Percentiles rank a stretch among this genome's conserved stretches.
These are phyloP conservation scores for Cladosporium phlei DNA, from an alignment of 2,329 filamentous ascomycete genomes.

Conservation along the genomic window DNA sequence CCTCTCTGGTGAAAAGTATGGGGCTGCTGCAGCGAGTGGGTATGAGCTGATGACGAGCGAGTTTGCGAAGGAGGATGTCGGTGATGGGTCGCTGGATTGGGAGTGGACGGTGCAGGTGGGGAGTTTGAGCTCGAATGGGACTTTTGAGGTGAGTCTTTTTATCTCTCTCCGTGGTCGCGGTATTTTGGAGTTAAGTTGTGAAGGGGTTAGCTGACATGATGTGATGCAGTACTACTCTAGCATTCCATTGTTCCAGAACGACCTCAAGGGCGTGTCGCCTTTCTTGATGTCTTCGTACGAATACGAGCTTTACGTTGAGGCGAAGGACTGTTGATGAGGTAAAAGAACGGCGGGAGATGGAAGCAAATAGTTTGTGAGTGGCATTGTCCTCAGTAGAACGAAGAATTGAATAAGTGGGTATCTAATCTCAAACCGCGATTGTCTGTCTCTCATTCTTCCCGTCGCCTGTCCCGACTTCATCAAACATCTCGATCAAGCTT, in stretches of 20 bases:
- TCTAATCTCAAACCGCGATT: too few species aligned
- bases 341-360: too few species aligned
- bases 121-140: conserved; percentile 45
- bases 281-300: conserved; percentile 23
- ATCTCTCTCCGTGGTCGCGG: too few species aligned
- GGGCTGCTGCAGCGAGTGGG: conserved; percentile 34
- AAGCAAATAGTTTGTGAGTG: too few species aligned
- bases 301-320: conserved; percentile 17
- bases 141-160: conserved; percentile 42
- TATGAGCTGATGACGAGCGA: conserved; percentile 41
- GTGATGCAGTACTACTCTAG: conserved; percentile 21
- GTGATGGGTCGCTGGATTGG: conserved; percentile 45
- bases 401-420: too few species aligned
- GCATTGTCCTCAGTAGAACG: too few species aligned
- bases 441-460: too few species aligned
- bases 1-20: conserved; percentile 18
- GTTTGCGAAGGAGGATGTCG: conserved; percentile 44
- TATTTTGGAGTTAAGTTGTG: too few species aligned
- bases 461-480: not conserved
- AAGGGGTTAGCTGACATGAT: too few species aligned
- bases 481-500: not conserved
- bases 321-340: too few species aligned
- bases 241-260: conserved; percentile 22
- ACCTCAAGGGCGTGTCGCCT: conserved; percentile 22
- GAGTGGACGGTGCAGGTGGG: conserved; percentile 51